Evolutionary conservation across 768 basidiomycete species (phyloP).

Genomic region (Mycena latifolia): DNA sequence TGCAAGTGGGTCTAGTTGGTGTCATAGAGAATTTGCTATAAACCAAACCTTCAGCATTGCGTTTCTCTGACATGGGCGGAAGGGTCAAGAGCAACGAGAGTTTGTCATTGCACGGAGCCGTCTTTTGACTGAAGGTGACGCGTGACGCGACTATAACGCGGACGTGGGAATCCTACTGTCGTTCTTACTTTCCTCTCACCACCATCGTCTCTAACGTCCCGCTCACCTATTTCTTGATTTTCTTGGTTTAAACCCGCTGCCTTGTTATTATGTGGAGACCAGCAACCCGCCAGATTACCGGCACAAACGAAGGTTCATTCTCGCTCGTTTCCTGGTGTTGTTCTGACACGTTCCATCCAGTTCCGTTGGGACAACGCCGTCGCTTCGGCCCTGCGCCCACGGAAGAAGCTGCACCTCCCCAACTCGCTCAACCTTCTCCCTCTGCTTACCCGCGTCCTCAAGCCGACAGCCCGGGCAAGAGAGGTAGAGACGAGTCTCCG

Average conservation of each 20-base stretch:
- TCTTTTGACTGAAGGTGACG: not conserved
- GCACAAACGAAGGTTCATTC: constrained; percentile 89
- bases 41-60: constrained; percentile 52
- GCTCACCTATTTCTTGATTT: constrained; percentile 38
- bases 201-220: constrained; percentile 42
- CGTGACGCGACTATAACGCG: constrained; percentile 5
- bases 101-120: constrained; percentile 5
- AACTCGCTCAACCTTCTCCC: constrained; percentile 88
- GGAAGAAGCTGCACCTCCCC: constrained; percentile 86
- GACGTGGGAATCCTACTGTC: not conserved
- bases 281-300: constrained; percentile 89
- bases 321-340: constrained; percentile 13
- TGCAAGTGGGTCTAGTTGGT: constrained; percentile 51
- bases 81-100: not conserved
- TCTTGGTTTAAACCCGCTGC: constrained; percentile 50
- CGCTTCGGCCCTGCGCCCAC: constrained; percentile 91
- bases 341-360: constrained; percentile 50
- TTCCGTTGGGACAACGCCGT: constrained; percentile 88
- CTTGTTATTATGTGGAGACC: constrained; percentile 83
- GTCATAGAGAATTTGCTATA: constrained; percentile 50
- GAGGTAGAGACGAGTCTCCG: constrained; percentile 78
- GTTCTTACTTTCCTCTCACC: constrained; percentile 41
- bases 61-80: constrained; percentile 52
- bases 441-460: constrained; percentile 84
- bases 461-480: constrained; percentile 67